Conservation (phyloP, 768 basidiomycete species). For the Psilocybe subaeruginosa region DNA sequence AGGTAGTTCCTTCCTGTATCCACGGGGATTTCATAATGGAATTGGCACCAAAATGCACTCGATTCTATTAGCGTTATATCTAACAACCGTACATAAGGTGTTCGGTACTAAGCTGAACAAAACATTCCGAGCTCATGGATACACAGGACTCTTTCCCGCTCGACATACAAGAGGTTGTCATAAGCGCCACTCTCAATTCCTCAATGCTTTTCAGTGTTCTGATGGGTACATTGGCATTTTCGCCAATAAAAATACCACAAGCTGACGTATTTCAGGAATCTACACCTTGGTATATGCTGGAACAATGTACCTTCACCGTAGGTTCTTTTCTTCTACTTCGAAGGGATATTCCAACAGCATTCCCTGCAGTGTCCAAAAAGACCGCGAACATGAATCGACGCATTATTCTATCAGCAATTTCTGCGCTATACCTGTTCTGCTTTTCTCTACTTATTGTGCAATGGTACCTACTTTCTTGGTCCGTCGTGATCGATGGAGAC, state of each 20-base stretch:
- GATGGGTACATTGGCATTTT: not conserved
- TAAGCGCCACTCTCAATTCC: not conserved
- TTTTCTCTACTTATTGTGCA: not conserved
- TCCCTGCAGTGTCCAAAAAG: not conserved
- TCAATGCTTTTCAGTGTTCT: not conserved
- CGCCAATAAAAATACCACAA: not conserved
- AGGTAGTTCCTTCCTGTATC: too few species aligned
- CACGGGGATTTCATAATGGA: too few species aligned
- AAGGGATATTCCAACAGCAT: not conserved
- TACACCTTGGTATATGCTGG: not conserved
- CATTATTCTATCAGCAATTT: not conserved
- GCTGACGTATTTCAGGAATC: not conserved
- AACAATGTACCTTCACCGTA: not conserved
- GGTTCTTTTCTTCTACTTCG: not conserved
- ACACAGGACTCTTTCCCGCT: not conserved
- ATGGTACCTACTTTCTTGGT: not conserved
- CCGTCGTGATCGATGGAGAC: not conserved
- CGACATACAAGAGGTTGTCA: not conserved
- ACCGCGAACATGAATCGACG: not conserved
- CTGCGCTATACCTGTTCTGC: not conserved
- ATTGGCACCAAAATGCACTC: too few species aligned
- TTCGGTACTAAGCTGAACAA: too few species aligned
- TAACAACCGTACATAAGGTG: too few species aligned
- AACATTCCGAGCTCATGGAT: too few species aligned
- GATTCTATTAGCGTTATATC: too few species aligned